Percentiles rank a stretch among this genome's conserved stretches.
Evolutionary conservation across 805 yeast species (phyloP).

Genomic region (Nakazawaea populi): DNA sequence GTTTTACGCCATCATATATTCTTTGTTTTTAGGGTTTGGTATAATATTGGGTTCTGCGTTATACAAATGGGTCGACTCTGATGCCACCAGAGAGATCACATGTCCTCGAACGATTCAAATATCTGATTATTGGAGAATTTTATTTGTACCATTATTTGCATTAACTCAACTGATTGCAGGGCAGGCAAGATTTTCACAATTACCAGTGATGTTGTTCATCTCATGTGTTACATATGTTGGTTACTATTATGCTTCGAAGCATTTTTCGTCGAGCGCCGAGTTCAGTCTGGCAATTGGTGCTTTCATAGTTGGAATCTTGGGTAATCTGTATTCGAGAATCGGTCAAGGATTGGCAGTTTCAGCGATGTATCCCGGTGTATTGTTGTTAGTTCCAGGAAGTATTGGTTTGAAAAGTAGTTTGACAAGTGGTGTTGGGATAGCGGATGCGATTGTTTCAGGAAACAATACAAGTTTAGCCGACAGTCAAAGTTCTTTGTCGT

Average conservation of each 20-base stretch:
- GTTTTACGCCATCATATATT: conserved; percentile 85
- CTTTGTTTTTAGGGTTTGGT: conserved; percentile 77
- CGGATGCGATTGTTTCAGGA: conserved; percentile 48
- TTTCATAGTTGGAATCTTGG: conserved; percentile 72
- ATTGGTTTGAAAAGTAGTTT: conserved; percentile 74
- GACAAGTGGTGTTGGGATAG: conserved; percentile 62
- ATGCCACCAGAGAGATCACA: conserved; percentile 49
- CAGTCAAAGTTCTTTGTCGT: conserved; percentile 26
- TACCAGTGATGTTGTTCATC: conserved; percentile 68
- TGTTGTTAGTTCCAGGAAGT: conserved; percentile 82
- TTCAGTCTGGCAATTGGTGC: conserved; percentile 80
- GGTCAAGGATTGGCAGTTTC: conserved; percentile 84
- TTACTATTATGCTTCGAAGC: conserved; percentile 60
- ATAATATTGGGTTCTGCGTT: conserved; percentile 80
- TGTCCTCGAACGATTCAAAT: conserved; percentile 36
- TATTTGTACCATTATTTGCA: conserved; percentile 72
- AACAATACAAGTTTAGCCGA: conserved; percentile 21
- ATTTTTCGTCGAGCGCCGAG: conserved; percentile 60
- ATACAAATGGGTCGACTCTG: conserved; percentile 76
- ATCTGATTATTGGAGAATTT: conserved; percentile 44
- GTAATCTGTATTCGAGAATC: conserved; percentile 72
- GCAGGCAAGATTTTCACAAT: conserved; percentile 65
- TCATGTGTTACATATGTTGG: conserved; percentile 69
- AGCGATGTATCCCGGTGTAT: conserved; percentile 85
- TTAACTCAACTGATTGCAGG: conserved; percentile 47